Evolutionary conservation across 345 rosid species (phyloP).

Genomic region (Citrus reticulata): DNA sequence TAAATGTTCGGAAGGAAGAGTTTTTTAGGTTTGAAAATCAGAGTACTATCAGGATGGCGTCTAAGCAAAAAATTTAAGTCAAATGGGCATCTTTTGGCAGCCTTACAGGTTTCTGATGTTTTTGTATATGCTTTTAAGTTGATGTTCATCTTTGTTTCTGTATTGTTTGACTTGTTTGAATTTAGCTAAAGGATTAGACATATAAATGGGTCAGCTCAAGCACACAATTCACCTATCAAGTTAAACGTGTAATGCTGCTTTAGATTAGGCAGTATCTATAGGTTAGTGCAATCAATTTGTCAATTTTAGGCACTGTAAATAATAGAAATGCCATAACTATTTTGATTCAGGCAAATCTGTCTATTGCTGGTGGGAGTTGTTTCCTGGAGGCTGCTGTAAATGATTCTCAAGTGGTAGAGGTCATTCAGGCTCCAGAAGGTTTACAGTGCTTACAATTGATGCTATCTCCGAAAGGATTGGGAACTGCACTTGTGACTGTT

Average conservation of each 20-base stretch:
- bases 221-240: neutral
- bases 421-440: conserved; percentile 59
- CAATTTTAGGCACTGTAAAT: neutral
- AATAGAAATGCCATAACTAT: neutral
- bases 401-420: conserved; percentile 78
- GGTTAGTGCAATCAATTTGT: neutral
- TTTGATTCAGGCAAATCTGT: conserved; percentile 66
- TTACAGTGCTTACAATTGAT: conserved; percentile 73
- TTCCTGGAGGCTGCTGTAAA: conserved; percentile 75
- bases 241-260: neutral
- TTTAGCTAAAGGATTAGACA: neutral
- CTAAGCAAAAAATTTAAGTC: neutral
- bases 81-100: neutral
- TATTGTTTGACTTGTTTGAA: neutral
- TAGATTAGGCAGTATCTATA: neutral
- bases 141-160: neutral
- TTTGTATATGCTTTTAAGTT: neutral
- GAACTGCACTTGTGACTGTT: conserved; percentile 72
- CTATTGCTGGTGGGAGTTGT: conserved; percentile 91
- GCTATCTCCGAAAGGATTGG: conserved; percentile 76
- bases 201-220: neutral
- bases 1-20: neutral
- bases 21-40: neutral
- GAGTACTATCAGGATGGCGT: neutral
- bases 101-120: neutral